These are phyloP conservation scores for Tetraselmis chui DNA, from an alignment of 139 green algal species.

Conservation along the genomic window DNA sequence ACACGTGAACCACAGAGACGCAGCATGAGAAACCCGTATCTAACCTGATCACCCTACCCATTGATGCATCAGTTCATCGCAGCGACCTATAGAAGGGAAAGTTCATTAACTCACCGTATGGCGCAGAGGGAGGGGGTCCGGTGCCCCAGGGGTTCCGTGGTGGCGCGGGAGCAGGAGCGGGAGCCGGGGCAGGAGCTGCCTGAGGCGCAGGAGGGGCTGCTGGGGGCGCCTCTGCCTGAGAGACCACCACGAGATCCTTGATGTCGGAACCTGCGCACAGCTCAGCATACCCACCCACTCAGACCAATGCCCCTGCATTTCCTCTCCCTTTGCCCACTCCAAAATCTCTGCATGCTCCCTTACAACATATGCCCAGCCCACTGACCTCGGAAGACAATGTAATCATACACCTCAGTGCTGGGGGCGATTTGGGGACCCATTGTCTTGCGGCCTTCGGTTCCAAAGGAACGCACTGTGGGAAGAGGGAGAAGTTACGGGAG, in stretches of 20 bases:
- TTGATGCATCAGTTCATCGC: too few species aligned
- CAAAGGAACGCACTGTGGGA: conserved; percentile 76
- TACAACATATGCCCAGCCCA: conserved; percentile 5
- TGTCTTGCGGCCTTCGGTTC: conserved; percentile 79
- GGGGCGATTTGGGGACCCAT: conserved; percentile 65
- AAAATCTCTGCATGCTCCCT: conserved; percentile 16
- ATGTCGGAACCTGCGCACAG: conserved; percentile 70
- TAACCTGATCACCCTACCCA: too few species aligned
- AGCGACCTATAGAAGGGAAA: too few species aligned
- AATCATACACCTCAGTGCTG: conserved; percentile 80
- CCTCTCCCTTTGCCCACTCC: not conserved
- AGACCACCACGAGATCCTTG: conserved; percentile 76
- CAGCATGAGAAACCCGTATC: too few species aligned
- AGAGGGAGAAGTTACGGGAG: too few species aligned
- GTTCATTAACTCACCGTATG: not conserved
- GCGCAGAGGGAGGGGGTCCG: not conserved
- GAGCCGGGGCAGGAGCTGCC: not conserved
- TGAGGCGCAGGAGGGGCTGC: not conserved
- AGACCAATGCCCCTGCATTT: not conserved
- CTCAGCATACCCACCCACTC: not conserved
- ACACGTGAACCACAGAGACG: too few species aligned
- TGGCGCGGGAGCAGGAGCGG: not conserved
- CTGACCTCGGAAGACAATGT: conserved; percentile 87
- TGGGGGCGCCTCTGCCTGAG: not conserved
- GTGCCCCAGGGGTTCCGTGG: not conserved